Conservation (phyloP, 2,329 filamentous ascomycete genomes). For the Aspergillus brasiliensis region DNA sequence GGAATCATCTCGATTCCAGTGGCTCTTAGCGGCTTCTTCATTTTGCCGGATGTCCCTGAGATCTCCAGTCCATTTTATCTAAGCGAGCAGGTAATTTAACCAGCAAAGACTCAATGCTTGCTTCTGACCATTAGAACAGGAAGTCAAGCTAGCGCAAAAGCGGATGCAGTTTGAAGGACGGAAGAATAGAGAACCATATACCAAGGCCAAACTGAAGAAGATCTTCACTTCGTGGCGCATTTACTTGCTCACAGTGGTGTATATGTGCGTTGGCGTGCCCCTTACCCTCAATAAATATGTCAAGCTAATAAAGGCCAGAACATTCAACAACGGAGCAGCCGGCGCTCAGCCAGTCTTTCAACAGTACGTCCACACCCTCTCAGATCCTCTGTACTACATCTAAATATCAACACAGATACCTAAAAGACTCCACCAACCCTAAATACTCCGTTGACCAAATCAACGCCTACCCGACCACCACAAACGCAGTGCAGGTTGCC, state of each 20-base stretch:
- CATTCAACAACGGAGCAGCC: constrained; percentile 63
- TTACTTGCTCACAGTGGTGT: constrained; percentile 59
- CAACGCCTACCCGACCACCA: constrained; percentile 62
- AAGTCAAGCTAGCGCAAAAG: constrained; percentile 50
- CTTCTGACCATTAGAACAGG: constrained; percentile 24
- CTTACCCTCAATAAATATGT: neutral
- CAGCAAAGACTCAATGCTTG: neutral
- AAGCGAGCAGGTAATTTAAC: constrained; percentile 35
- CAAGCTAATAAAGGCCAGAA: constrained; percentile 25
- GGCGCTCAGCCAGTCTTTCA: constrained; percentile 59
- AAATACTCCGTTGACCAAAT: constrained; percentile 50
- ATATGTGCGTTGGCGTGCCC: constrained; percentile 47
- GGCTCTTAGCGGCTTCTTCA: constrained; percentile 53
- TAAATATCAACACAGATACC: constrained; percentile 14
- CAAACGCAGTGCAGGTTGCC: constrained; percentile 57
- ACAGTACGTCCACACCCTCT: constrained; percentile 35
- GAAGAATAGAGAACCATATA: constrained; percentile 49
- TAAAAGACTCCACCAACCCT: constrained; percentile 41
- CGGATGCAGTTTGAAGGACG: constrained; percentile 56
- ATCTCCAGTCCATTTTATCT: constrained; percentile 55
- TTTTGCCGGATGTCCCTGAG: constrained; percentile 54
- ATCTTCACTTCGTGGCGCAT: constrained; percentile 68
- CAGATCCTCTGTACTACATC: neutral
- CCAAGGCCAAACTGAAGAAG: constrained; percentile 56
- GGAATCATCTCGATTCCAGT: constrained; percentile 58